Evolutionary conservation across 495 filamentous ascomycete species (phyloP).

Genomic region (Tuber magnatum): DNA sequence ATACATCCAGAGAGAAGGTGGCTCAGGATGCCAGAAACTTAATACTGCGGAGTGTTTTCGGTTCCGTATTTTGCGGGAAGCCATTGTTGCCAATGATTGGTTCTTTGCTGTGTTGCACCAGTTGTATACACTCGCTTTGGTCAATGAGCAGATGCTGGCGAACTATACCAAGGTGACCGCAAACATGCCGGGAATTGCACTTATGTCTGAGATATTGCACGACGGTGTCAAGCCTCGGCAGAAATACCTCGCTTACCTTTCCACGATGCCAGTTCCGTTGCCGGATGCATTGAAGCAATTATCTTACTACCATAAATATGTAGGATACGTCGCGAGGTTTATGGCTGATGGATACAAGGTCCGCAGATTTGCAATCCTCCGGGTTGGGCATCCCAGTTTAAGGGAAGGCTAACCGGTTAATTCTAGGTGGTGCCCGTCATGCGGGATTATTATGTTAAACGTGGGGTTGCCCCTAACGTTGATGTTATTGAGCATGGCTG

Average conservation of each 20-base stretch:
- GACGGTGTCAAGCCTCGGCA: conserved; percentile 28
- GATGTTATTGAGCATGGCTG: conserved; percentile 29
- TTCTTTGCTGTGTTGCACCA: conserved; percentile 32
- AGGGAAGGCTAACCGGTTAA: conserved; percentile 28
- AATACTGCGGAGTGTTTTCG: conserved; percentile 34
- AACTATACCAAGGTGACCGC: conserved; percentile 19
- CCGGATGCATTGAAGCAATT: conserved; percentile 24
- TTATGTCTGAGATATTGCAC: conserved; percentile 28
- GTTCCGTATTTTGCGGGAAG: conserved; percentile 31
- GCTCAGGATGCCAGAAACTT: conserved; percentile 22
- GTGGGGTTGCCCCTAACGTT: conserved; percentile 21
- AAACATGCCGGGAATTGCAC: conserved; percentile 21
- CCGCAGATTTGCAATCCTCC: conserved; percentile 3
- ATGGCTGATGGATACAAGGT: conserved; percentile 31
- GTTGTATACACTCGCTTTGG: conserved; percentile 27
- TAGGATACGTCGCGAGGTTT: conserved; percentile 20
- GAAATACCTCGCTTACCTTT: conserved; percentile 26
- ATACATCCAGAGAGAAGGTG: conserved; percentile 30
- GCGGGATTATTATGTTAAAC: conserved; percentile 27
- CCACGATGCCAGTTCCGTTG: conserved; percentile 24
- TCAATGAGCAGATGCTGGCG: conserved; percentile 12
- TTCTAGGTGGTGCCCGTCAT: conserved; percentile 25
- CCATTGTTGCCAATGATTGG: conserved; percentile 28
- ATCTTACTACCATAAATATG: conserved; percentile 18
- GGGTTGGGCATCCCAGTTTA: not conserved